phyloP scores from a whole-genome alignment of 176 grass and related monocot genomes.

The Avena eriantha region DNA sequence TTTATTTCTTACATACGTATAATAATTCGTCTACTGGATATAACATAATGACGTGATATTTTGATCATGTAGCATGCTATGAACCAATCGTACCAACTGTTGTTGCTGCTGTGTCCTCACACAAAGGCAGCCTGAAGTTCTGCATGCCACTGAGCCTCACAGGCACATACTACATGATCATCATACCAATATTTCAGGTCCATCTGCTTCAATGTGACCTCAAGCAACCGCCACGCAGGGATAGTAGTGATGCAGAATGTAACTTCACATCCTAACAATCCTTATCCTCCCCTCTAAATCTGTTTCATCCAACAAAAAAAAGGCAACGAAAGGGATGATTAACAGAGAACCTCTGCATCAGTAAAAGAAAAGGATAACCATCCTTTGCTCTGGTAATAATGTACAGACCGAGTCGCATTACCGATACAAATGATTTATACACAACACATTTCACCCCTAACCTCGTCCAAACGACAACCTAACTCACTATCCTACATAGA shows the following conservation, averaged over 20 bases:
- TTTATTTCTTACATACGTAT: not conserved
- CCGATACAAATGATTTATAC: conserved; percentile 53
- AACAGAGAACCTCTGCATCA: conserved; percentile 34
- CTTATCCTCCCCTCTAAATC: conserved; percentile 6
- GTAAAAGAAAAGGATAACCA: not conserved
- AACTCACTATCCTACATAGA: conserved; percentile 42
- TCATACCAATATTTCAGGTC: conserved; percentile 36
- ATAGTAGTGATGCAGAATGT: conserved; percentile 22
- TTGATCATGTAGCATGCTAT: too few relatives aligned
- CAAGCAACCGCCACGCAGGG: conserved; percentile 33
- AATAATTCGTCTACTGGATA: not conserved
- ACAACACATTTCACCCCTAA: conserved; percentile 31
- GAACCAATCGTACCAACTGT: too few relatives aligned
- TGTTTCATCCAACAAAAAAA: not conserved
- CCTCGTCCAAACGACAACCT: conserved; percentile 14
- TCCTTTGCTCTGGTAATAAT: conserved; percentile 22
- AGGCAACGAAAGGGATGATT: not conserved
- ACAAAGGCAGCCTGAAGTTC: not conserved
- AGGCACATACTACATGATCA: conserved; percentile 21
- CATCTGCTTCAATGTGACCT: conserved; percentile 50
- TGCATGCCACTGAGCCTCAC: not conserved
- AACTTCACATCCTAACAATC: conserved; percentile 17
- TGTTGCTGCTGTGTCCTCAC: not conserved
- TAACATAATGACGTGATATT: not conserved
- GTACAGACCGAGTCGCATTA: conserved; percentile 52